Percentiles rank a stretch among this genome's conserved stretches.
phyloP scores from a whole-genome alignment of 805 yeast genomes.

The Jamesozyma spencerorum region DNA sequence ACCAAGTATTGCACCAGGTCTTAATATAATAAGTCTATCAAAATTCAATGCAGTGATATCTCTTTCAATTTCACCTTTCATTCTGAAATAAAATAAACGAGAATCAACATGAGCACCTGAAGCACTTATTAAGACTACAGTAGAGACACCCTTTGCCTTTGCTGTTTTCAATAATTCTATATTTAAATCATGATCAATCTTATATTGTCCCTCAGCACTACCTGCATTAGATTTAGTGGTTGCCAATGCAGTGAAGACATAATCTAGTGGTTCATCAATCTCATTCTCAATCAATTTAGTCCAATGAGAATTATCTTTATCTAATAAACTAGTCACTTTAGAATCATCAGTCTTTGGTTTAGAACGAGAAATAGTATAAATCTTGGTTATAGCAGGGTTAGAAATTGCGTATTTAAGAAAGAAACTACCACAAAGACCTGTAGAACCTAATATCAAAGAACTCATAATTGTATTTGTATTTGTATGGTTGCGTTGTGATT shows the following conservation, averaged over 20 bases:
- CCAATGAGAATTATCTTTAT: constrained; percentile 46
- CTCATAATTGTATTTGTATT: constrained; percentile 9
- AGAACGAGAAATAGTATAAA: constrained; percentile 47
- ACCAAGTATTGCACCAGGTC: constrained; percentile 73
- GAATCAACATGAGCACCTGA: constrained; percentile 54
- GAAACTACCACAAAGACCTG: constrained; percentile 66
- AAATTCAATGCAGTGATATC: constrained; percentile 54
- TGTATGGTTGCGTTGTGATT: too few relatives aligned
- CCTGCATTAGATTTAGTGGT: constrained; percentile 72
- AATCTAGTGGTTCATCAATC: constrained; percentile 24
- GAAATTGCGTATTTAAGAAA: constrained; percentile 40
- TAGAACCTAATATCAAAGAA: constrained; percentile 53
- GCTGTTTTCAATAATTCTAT: constrained; percentile 64
- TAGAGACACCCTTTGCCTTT: constrained; percentile 54
- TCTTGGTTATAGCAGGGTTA: constrained; percentile 30
- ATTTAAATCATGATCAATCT: constrained; percentile 70
- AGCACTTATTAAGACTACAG: constrained; percentile 60
- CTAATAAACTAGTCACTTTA: constrained; percentile 35
- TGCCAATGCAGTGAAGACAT: constrained; percentile 60
- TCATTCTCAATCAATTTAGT: constrained; percentile 27
- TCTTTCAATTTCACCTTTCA: constrained; percentile 72
- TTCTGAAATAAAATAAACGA: constrained; percentile 47
- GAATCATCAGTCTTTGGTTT: constrained; percentile 22
- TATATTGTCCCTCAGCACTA: constrained; percentile 54
- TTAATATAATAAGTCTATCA: constrained; percentile 60